phyloP scores from a whole-genome alignment of 2,329 filamentous ascomycete species.

The Diplodia sapinea region DNA sequence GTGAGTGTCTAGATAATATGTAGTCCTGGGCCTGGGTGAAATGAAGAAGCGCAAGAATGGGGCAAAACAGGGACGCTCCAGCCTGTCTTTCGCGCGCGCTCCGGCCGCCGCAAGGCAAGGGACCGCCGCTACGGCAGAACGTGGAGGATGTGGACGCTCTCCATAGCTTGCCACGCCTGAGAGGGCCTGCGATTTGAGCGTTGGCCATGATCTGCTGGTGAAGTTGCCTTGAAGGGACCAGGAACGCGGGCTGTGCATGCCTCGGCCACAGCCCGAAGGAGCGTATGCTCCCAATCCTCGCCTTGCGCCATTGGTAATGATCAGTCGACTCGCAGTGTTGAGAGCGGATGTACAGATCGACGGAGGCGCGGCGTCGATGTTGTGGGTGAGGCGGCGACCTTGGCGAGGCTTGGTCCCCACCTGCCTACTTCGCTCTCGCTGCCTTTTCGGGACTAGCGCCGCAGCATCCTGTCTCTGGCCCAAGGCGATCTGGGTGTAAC shows the following conservation, averaged over 20 bases:
- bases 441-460: not conserved
- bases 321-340: not conserved
- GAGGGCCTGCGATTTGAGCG: not conserved
- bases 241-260: slow-evolving; percentile 15
- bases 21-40: slow-evolving; percentile 6
- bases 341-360: not conserved
- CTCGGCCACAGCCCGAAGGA: not conserved
- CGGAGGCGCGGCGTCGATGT: not conserved
- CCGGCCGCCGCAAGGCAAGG: slow-evolving; percentile 26
- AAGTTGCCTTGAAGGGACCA: not conserved
- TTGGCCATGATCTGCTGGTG: not conserved
- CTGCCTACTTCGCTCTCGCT: not conserved
- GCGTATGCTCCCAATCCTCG: not conserved
- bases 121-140: not conserved
- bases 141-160: not conserved
- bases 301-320: not conserved
- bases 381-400: not conserved
- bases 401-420: slow-evolving; percentile 11
- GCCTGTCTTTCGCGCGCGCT: slow-evolving; percentile 14
- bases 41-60: slow-evolving; percentile 14
- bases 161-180: not conserved
- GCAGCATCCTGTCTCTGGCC: not conserved
- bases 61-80: slow-evolving; percentile 24
- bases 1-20: slow-evolving; percentile 13
- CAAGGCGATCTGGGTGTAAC: not conserved